Percentiles rank a stretch among this genome's conserved stretches.
Evolutionary conservation across 352 stramenopile genomes (phyloP).

Genomic region (Phytophthora sansomeana): DNA sequence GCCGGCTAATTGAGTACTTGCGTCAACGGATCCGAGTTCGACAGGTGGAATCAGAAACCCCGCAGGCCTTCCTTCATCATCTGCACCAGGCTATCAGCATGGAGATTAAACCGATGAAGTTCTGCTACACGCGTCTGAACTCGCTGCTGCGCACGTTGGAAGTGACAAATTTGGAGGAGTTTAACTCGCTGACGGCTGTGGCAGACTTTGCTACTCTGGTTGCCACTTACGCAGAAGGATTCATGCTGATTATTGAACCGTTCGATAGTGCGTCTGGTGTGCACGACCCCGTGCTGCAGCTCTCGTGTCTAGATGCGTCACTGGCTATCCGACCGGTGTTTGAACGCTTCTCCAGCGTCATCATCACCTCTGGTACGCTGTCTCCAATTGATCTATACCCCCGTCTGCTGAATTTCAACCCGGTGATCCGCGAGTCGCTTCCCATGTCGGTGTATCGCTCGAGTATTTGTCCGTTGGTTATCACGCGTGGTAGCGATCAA

Average conservation of each 20-base stretch:
- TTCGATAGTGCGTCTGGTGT: constrained; percentile 86
- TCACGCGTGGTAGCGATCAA: constrained; percentile 97
- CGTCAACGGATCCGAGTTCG: constrained; percentile 80
- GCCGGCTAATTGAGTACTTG: constrained; percentile 96
- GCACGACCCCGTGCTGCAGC: constrained; percentile 88
- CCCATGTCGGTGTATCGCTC: constrained; percentile 98
- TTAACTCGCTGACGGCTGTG: constrained; percentile 94
- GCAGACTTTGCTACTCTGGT: constrained; percentile 98
- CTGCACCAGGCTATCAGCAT: constrained; percentile 94
- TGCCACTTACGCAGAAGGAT: constrained; percentile 97
- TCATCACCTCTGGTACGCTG: constrained; percentile 95
- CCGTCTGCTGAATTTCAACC: constrained; percentile 98
- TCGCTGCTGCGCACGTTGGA: constrained; percentile 97
- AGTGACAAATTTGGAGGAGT: constrained; percentile 98
- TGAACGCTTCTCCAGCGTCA: constrained; percentile 92
- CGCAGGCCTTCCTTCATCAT: constrained; percentile 96
- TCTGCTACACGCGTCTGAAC: constrained; percentile 97
- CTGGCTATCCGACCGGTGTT: constrained; percentile 99
- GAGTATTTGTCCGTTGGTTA: constrained; percentile 98
- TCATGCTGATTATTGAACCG: constrained; percentile 98
- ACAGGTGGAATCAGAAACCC: constrained; percentile 97
- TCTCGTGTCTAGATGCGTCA: constrained; percentile 97
- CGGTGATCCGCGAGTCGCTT: constrained; percentile 95
- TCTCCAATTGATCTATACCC: constrained; percentile 99
- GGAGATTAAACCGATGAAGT: constrained; percentile 98